Conservation (phyloP, 768 basidiomycete genomes). For the Tephrocybe rancida region DNA sequence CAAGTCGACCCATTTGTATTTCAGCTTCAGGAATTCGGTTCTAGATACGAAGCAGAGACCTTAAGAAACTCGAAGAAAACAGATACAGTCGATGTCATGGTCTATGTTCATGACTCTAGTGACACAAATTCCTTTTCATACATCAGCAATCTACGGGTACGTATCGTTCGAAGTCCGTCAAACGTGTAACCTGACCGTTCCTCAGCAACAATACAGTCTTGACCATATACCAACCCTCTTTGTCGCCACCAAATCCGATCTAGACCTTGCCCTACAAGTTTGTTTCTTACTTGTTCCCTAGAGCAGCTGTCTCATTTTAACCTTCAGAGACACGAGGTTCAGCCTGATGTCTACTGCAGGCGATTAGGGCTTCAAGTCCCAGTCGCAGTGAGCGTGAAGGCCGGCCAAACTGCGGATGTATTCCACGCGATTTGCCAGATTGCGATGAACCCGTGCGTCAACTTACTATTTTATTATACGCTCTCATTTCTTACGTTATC, state of each 20-base stretch:
- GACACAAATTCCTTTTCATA: slow-evolving; percentile 99
- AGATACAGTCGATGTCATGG: slow-evolving; percentile 90
- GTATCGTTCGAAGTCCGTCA: slow-evolving; percentile 6
- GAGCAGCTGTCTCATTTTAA: slow-evolving; percentile 9
- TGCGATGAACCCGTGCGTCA: slow-evolving; percentile 84
- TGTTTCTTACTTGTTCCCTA: slow-evolving; percentile 18
- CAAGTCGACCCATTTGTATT: neutral
- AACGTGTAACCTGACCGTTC: slow-evolving; percentile 19
- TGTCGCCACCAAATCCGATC: slow-evolving; percentile 98
- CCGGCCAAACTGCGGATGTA: slow-evolving; percentile 82
- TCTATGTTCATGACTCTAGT: slow-evolving; percentile 96
- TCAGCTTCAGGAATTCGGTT: slow-evolving; percentile 96
- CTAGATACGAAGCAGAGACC: slow-evolving; percentile 90
- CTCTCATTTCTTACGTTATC: neutral
- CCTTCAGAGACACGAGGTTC: slow-evolving; percentile 90
- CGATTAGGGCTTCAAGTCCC: slow-evolving; percentile 89
- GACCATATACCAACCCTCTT: slow-evolving; percentile 96
- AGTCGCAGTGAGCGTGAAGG: slow-evolving; percentile 90
- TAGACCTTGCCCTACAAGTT: slow-evolving; percentile 94
- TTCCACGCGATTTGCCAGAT: slow-evolving; percentile 85
- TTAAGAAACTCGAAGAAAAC: slow-evolving; percentile 89
- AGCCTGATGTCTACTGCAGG: slow-evolving; percentile 96
- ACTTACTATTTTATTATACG: neutral
- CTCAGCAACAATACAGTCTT: slow-evolving; percentile 93
- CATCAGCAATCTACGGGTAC: slow-evolving; percentile 92